Evolutionary conservation across 2,329 filamentous ascomycete genomes (phyloP), one percentile per base, ranked within the genome.

Genomic region (Clonostachys solani): DNA sequence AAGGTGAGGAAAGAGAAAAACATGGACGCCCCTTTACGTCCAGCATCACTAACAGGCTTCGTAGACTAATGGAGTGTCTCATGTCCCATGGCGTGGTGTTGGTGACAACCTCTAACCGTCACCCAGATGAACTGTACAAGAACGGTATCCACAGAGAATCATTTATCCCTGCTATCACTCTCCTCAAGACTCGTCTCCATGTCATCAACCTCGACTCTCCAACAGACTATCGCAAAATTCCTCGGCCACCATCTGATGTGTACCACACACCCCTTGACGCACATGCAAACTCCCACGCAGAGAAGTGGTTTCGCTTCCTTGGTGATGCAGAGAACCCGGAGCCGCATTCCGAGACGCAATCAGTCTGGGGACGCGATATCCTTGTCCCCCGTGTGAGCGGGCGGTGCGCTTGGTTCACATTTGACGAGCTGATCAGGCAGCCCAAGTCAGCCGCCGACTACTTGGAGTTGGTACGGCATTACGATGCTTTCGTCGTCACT

Each of bases 1-100:
- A 57, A 79, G 89, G 75, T 84, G 65, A 43, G 65, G 49, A 16
- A 35, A 36, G 15, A 38, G 9, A 38, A 15, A 17, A 15, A 6
- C 2, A n/a, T 36, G 34, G 36, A 15, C 7, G 36, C 36, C 12
- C 17, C 8, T n/a, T 8, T n/a, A 38, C 36, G 36, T 18, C 12
- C 17, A 18, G 60, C 49, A 29, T 29, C 9, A 8, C 23, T 29
- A 29, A 29, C 23, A 29, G 6, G 12, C 15, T 36, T 15, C 4
- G 4, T 33, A 80, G 88, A 53, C 75, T 99, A 6, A 81, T 99
- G 9, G 92, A 97, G 67, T 80, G 83, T 2, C 80, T 99, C 47
- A 96, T 97, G 91, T 88, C 89, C 5, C 92, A 97, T 60, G 94
- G 94, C n/a, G 91, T 96, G 4, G 92, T 97, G 15, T 78, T 99